A percentile compares a stretch with the other conserved stretches of the same genome.
phyloP scores from a whole-genome alignment of 805 yeast species.

The Metschnikowia colocasiae region DNA sequence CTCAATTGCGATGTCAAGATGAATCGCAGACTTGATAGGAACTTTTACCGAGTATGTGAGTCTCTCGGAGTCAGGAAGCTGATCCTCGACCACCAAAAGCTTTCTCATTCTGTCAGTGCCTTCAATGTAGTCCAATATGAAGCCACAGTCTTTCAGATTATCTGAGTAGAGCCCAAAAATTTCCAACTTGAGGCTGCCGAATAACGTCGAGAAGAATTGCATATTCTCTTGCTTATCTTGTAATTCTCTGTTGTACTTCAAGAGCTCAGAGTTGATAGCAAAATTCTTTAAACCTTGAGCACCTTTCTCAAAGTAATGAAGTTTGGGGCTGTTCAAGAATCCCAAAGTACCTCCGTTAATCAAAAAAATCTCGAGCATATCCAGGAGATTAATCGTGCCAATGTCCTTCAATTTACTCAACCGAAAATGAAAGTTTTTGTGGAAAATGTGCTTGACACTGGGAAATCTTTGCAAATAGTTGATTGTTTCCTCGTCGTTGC shows the following conservation, averaged over 20 bases:
- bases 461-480: conserved; percentile 27
- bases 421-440: conserved; percentile 23
- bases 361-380: conserved; percentile 33
- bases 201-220: conserved; percentile 44
- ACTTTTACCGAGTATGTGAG: conserved; percentile 40
- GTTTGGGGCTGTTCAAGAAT: conserved; percentile 28
- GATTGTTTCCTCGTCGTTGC: conserved; percentile 38
- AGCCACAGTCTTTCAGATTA: conserved; percentile 20
- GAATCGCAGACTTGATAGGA: conserved; percentile 25
- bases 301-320: conserved; percentile 35
- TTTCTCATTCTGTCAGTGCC: conserved; percentile 65
- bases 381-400: conserved; percentile 16
- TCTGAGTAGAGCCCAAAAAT: conserved; percentile 30
- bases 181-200: conserved; percentile 46
- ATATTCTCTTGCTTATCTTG: conserved; percentile 68
- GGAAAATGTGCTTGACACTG: conserved; percentile 26
- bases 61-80: conserved; percentile 42
- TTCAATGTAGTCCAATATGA: conserved; percentile 65
- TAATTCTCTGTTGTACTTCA: conserved; percentile 47
- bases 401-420: conserved; percentile 19
- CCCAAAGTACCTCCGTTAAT: conserved; percentile 36
- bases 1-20: conserved; percentile 22
- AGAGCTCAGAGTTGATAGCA: conserved; percentile 44
- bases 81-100: conserved; percentile 54
- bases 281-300: conserved; percentile 30